Conservation (phyloP, 495 filamentous ascomycete genomes). For the Xeromyces bisporus region DNA sequence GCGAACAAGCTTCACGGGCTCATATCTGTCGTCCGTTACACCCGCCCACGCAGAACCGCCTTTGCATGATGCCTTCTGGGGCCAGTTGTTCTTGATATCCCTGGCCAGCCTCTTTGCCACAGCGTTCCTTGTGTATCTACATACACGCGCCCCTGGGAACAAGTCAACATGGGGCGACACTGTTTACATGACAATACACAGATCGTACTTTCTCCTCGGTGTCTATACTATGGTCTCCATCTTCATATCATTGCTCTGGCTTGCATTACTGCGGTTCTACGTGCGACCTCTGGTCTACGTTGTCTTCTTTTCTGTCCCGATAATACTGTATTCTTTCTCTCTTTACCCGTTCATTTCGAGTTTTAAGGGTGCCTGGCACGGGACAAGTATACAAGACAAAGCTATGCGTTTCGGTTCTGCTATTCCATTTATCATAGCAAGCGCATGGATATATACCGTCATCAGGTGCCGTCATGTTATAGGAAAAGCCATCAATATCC, state of each 20-base stretch:
- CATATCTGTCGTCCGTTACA: constrained; percentile 26
- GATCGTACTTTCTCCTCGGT: constrained; percentile 76
- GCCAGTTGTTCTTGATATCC: constrained; percentile 74
- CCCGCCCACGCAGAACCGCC: constrained; percentile 37
- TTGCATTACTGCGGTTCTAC: constrained; percentile 72
- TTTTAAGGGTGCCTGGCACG: constrained; percentile 56
- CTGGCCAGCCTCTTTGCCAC: constrained; percentile 70
- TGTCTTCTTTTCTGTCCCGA: constrained; percentile 67
- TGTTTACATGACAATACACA: constrained; percentile 75
- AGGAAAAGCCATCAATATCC: constrained; percentile 61
- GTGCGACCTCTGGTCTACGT: constrained; percentile 62
- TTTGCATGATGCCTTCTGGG: constrained; percentile 78
- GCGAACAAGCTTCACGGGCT: constrained; percentile 25
- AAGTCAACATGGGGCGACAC: constrained; percentile 68
- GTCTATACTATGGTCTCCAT: constrained; percentile 83
- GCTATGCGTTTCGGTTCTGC: constrained; percentile 78
- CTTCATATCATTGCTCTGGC: constrained; percentile 75
- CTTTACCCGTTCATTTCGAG: constrained; percentile 84
- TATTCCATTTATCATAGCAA: constrained; percentile 54
- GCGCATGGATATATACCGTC: constrained; percentile 68
- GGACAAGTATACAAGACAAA: constrained; percentile 60
- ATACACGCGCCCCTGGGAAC: constrained; percentile 49
- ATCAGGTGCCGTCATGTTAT: constrained; percentile 65
- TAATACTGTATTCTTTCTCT: constrained; percentile 72
- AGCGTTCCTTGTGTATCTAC: constrained; percentile 72